Base-by-base conservation (phyloP, 2,329 filamentous ascomycete species). In the Penicillium palitans region DNA sequence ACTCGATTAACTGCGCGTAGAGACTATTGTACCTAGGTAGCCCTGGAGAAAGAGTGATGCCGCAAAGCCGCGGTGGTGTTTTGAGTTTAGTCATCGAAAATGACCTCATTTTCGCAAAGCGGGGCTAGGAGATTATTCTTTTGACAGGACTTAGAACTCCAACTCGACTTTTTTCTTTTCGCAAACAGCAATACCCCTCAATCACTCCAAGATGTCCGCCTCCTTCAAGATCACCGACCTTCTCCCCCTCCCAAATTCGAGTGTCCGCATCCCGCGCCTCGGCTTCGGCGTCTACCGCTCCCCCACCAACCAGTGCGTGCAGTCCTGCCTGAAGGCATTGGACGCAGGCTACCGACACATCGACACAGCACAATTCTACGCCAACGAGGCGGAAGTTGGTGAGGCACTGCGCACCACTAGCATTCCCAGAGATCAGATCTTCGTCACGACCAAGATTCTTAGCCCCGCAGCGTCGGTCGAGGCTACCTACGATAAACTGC, bases 251-350 rank as follows among this genome's bases (percentile, higher is more conserved):
- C 76, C 78, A 33, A 82, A 82, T 57, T 80, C 79, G 51, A 65
- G 72, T 35, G 73, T 80, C 63, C 76, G 76, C 55, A 87, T 91
- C 19, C 89, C 89, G 25, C 81, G 80, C 29, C 80, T 91, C 10
- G 89, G 88, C 13, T 90, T 91, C 67, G 89, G 89, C 50, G 87
- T 90, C 59, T 91, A 89, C 75, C 83, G 81, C 59, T 85, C 86
- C 6, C 79, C 79, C 3, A 70, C 78, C 39, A 70, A 81, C 42
- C 77, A 79, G 61, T 89, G 86, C 71, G 77, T 81, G 10, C 70
- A 80, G 35, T 87, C 87, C 1, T 86, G 83, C 63, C 75, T 84
- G 4, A 78, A 79, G 45, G 89, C 87, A 0, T 65, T 83, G 27
- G 72, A 81, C 56, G 70, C 72, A 0, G 82, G 82, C 17, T 84